Evolutionary conservation across 805 yeast genomes (phyloP), one percentile per base, ranked within the genome.

Genomic region (Nakazawaea anatomiae): DNA sequence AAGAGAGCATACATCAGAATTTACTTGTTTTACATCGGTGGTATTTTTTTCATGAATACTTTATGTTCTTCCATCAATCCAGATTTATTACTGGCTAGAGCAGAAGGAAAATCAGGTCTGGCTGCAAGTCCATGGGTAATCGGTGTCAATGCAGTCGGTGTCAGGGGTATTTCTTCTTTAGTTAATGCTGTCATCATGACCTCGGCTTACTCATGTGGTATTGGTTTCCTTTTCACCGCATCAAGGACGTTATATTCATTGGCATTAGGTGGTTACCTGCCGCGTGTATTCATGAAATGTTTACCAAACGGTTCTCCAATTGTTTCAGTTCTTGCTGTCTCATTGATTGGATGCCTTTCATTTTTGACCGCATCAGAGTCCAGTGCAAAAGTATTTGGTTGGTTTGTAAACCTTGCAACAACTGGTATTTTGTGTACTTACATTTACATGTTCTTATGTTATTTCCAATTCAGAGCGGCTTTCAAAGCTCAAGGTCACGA

Each of bases 371-470:
- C 83, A 52, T 74, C 82, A 29, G 71, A 75, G 43, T 70, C 77
- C 32, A 76, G 91, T 29, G 79, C 80, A n/a, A 74, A 75, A 2
- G 94, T 87, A 3, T 73, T 87, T 54, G 75, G 73, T 59, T 87
- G 92, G 91, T 71, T 87, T 47, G 78, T 85, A 52, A 84, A 85
- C 58, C 67, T 87, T 52, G 83, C 83, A 46, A 85, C 94, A 4
- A 80, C 82, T 36, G 84, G 86, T 34, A 89, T 83, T 61, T 73
- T 83, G 62, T 76, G 76, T 60, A 83, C 80, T 63, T 85, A 80
- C 68, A 71, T 74, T 48, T 70, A 75, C 52, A 79, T 86, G 60
- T 70, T 81, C 57, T 64, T 74, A 42, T 79, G 86, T 28, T 87
- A 79, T 61, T 57, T 83, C 41, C 76, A 82, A 52, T 87, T 86